These are phyloP conservation scores for Umbelopsis sp. DNA, from an alignment of 192 early-diverging fungal genomes.

Conservation along the genomic window DNA sequence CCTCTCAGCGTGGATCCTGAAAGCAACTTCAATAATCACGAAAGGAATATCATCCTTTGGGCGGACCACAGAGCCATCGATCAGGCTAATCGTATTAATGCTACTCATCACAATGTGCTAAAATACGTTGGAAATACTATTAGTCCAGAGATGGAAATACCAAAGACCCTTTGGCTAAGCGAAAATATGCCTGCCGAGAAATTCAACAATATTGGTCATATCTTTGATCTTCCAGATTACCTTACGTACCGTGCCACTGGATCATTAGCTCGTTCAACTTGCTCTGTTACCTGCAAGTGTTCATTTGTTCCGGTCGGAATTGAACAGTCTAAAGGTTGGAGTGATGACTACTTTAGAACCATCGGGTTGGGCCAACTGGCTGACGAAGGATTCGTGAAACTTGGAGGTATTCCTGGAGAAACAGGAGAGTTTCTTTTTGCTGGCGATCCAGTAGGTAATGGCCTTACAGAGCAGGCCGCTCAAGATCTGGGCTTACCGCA, in stretches of 20 bases:
- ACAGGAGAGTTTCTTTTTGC: slow-evolving; percentile 43
- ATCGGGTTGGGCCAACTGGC: slow-evolving; percentile 58
- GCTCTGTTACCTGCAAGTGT: slow-evolving; percentile 75
- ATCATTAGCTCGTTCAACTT: slow-evolving; percentile 46
- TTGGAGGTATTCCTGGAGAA: slow-evolving; percentile 45
- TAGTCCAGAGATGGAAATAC: slow-evolving; percentile 77
- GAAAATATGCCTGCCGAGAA: slow-evolving; percentile 53
- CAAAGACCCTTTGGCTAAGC: slow-evolving; percentile 72
- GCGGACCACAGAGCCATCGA: slow-evolving; percentile 70
- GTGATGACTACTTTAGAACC: slow-evolving; percentile 49
- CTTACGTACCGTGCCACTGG: slow-evolving; percentile 69
- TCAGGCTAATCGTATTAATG: slow-evolving; percentile 63
- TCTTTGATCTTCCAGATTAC: slow-evolving; percentile 78
- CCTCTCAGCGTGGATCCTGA: slow-evolving; percentile 54
- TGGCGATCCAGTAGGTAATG: slow-evolving; percentile 53
- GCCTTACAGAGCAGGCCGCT: slow-evolving; percentile 54
- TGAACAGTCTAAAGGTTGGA: slow-evolving; percentile 51
- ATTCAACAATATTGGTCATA: slow-evolving; percentile 47
- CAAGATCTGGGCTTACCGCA: slow-evolving; percentile 54
- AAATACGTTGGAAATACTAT: slow-evolving; percentile 65
- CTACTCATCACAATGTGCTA: slow-evolving; percentile 57
- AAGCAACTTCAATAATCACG: slow-evolving; percentile 45
- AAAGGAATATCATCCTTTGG: slow-evolving; percentile 68
- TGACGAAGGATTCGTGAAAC: slow-evolving; percentile 40
- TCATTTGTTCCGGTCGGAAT: slow-evolving; percentile 47